Base-by-base conservation (phyloP, 257 asterid genomes). In the Solanum phureja region DNA sequence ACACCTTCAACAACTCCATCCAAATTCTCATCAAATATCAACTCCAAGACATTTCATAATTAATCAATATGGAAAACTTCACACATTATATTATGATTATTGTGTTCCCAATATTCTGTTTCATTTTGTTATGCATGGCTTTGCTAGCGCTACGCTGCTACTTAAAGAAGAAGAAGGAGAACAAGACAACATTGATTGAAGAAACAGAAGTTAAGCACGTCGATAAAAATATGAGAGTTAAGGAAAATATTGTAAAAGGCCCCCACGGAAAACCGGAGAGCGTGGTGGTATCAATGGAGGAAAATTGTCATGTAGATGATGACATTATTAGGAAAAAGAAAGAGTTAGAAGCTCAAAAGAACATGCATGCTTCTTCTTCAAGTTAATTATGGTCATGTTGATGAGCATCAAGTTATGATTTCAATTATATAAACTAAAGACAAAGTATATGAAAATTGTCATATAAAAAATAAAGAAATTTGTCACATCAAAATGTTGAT, bases 291-390 rank as follows among this genome's bases (percentile, higher is more conserved):
- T 89, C 93, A 27, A 16, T 94, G 7, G 95, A 93, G 83, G 95
- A 89, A 5, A 94, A 94, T 44, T 87, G 88, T 84, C 92, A 91
- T 73, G 86, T 84, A 10, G 91, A 93, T 79, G 92, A 93, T 88
- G 89, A 93, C 86, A 94, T 94, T 75, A 52, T 88, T 64, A 88
- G 88, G 87, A 92, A 86, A 75, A 90, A 89, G 90, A 87, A 87
- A 81, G 52, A 89, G 86, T 85, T 85, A 37, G 1, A 85, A 62
- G 60, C 46, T 60, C 62, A 13, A 77, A 58, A 42, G 42, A 38
- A 38, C 42, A 38, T 38, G 42, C 42, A 38, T 38, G 42, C 42
- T 38, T 38, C 42, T 38, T 38, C 42, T 38, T 38, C 42, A 38
- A 38, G 42, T 38, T 38, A 38, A 38, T 38, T 38, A 38, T 38